Base-by-base conservation (phyloP, 768 basidiomycete species). In the Polyporus arcularius region DNA sequence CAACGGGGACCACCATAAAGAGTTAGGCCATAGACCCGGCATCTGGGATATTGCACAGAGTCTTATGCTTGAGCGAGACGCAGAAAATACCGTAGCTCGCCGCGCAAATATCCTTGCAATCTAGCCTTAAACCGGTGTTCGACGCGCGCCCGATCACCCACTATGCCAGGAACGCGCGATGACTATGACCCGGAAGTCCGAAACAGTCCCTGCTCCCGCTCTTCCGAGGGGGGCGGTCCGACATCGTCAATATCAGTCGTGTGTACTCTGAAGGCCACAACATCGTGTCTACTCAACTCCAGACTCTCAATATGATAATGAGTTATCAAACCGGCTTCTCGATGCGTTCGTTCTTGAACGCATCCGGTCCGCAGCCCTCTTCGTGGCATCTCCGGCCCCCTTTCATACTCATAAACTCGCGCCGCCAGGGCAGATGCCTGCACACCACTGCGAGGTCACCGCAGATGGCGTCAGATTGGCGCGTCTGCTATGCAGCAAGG, bases 151-250 rank as follows among this genome's bases (percentile, higher is more conserved):
- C 66, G 61, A 64, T 67, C 63, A 60, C 55, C 48, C 47, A 40
- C 53, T 63, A 48, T 50, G 54, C 58, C 60, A 63, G 65, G 65
- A 63, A 67, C 65, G 60, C 62, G 65, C 60, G 55, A 55, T 54
- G 55, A 55, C 52, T 47, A 61, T 66, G 59, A 58, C 59, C 65
- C 65, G 61, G 61, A 45, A 41, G 59, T 18, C 63, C 56, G 60
- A 58, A 61, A 55, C 60, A 54, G 42, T 52, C 52, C 50, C 58
- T 54, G 26, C 53, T 41, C 60, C 46, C 56, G 40, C 60, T 56
- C 47, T 58, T 51, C 56, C 60, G 60, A 52, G 50, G 48, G 50
- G 43, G 28, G 11, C 26, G 38, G 18, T 12, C 46, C 32, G 46
- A 10, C 42, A 26, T 16, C 54, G 31, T 18, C 39, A 18, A 49